Evolutionary conservation across 768 basidiomycete genomes (phyloP).

Genomic region (Suillus brevipes): DNA sequence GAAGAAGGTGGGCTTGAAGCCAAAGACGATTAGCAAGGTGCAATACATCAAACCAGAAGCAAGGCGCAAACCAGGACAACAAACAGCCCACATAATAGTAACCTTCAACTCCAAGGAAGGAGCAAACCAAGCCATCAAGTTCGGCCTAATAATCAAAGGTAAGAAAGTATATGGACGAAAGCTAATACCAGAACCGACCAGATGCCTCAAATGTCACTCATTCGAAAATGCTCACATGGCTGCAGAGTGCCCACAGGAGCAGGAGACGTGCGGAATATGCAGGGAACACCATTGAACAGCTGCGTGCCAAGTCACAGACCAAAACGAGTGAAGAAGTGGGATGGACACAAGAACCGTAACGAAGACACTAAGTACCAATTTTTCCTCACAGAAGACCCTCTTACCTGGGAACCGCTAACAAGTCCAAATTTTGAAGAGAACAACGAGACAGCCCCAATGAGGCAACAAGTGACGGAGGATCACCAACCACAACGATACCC

Average conservation of each 20-base stretch:
- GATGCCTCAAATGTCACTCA: constrained; percentile 9
- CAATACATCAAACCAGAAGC: constrained; percentile 29
- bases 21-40: constrained; percentile 10
- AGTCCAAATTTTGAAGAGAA: no score
- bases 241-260: neutral
- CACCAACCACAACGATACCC: no score
- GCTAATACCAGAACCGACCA: neutral
- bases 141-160: constrained; percentile 19
- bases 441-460: no score
- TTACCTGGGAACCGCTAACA: no score
- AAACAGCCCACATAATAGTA: constrained; percentile 26
- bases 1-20: constrained; percentile 13
- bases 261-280: no score
- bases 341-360: no score
- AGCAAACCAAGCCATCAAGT: constrained; percentile 27
- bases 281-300: no score
- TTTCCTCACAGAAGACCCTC: no score
- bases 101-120: constrained; percentile 16
- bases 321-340: no score
- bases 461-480: no score
- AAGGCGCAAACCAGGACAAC: constrained; percentile 16
- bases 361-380: no score
- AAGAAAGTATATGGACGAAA: constrained; percentile 16
- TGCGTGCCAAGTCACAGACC: no score
- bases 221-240: constrained; percentile 6